A percentile compares a stretch with the other conserved stretches of the same genome.
Evolutionary conservation across 2,329 filamentous ascomycete species (phyloP).

Genomic region (Cytospora chrysosperma): DNA sequence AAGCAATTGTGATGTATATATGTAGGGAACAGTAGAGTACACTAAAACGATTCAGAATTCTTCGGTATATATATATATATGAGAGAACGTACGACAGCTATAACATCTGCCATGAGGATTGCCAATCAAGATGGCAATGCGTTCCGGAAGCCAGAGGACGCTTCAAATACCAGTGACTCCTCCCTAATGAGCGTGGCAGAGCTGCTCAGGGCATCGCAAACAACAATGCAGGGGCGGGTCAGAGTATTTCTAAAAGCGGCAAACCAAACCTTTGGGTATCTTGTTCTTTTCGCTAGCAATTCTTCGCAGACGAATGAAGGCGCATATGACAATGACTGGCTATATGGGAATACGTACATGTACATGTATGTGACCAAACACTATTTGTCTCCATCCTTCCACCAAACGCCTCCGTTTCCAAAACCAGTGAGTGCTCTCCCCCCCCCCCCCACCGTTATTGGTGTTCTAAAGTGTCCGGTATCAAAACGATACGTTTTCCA

Average conservation of each 20-base stretch:
- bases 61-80: too few relatives aligned
- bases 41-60: too few relatives aligned
- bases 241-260: too few relatives aligned
- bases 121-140: too few relatives aligned
- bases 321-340: constrained; percentile 1
- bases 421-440: too few relatives aligned
- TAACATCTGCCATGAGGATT: too few relatives aligned
- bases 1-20: too few relatives aligned
- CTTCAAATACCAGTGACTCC: too few relatives aligned
- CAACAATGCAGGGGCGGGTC: neutral
- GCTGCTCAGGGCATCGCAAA: neutral
- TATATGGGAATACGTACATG: neutral
- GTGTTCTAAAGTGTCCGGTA: neutral
- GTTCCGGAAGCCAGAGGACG: too few relatives aligned
- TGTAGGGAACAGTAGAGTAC: too few relatives aligned
- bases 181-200: neutral
- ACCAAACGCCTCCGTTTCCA: constrained; percentile 5
- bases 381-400: neutral
- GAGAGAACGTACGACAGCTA: too few relatives aligned
- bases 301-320: neutral
- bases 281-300: constrained; percentile 4
- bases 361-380: neutral
- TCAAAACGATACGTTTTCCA: neutral
- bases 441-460: neutral
- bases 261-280: neutral